Base-by-base conservation (phyloP, 805 yeast species). In the Starmerella sirachaensis region DNA sequence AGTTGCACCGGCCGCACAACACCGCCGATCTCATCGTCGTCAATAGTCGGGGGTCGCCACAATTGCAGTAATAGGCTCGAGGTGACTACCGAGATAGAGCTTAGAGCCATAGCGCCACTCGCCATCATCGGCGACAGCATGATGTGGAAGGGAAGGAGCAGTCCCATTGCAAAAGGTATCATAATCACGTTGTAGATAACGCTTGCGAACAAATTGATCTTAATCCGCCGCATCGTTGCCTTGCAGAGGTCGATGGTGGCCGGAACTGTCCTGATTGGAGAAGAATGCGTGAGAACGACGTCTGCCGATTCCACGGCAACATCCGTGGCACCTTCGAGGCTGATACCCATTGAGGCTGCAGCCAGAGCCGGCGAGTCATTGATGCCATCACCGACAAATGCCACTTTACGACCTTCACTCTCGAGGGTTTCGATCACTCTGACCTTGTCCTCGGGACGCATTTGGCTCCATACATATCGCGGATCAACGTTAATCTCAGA, bases 291-390 rank as follows among this genome's bases (percentile, higher is more conserved):
- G 12, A 91, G 63, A 14, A 91, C 94, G 26, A 91, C 71, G 57
- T 85, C 94, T 0, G 98, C 95, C n/a, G 94, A 82, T 48, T 86
- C 95, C 48, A 91, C 79, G 1, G 98, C 97, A 49, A 91, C 82
- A 52, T 91, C 97, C 0, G 97, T 82, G 5, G 97, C 95, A 0
- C 93, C 72, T 8, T 93, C 78, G 41, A 93, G 74, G 9, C 97
- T 91, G 51, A 93, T 74, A 18, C 98, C 98, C 14, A 91, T 61
- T 48, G 85, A 83, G 1, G 95, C 80, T 39, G 78, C 70, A 1
- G 83, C 93, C 38, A 91, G 67, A 0, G 97, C 97, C 0, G 98
- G 96, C 0, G 97, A 93, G 56, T 91, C 99, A 58, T 91, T 91
- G 48, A 91, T 82, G 42, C 99, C 99, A 60, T 91, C 99, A 26